phyloP scores from a whole-genome alignment of 2,329 filamentous ascomycete species.

The Diplodia corticola region DNA sequence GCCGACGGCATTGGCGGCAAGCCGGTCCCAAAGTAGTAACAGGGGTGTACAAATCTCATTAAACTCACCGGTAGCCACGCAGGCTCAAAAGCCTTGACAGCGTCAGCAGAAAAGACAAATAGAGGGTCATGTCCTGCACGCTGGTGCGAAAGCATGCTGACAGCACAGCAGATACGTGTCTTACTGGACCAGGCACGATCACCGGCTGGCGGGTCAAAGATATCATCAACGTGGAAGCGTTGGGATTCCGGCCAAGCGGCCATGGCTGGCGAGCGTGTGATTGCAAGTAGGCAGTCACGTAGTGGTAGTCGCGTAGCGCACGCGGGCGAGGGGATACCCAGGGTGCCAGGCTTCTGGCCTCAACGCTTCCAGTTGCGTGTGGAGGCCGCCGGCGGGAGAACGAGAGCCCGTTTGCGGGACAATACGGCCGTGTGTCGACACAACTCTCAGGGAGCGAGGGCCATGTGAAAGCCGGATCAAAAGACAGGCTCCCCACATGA shows the following conservation, averaged over 20 bases:
- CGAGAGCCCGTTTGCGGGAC: background rate
- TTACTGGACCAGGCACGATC: background rate
- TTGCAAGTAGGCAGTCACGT: too few relatives aligned
- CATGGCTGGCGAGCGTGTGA: background rate
- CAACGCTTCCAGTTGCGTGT: background rate
- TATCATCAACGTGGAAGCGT: background rate
- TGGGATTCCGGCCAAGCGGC: background rate
- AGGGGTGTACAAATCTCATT: constrained; percentile 2
- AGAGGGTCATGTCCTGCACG: background rate
- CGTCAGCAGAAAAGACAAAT: background rate
- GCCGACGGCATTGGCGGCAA: background rate
- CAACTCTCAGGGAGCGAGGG: background rate
- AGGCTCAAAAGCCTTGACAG: background rate
- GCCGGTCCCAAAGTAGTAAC: constrained; percentile 9
- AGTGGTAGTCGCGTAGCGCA: too few relatives aligned
- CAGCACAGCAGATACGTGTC: constrained; percentile 11
- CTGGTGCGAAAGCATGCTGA: background rate
- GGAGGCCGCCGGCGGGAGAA: background rate
- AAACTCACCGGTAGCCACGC: background rate
- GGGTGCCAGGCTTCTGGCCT: background rate
- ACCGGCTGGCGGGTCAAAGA: background rate
- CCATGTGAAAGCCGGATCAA: constrained; percentile 5
- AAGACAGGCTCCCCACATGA: constrained; percentile 10
- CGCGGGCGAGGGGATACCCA: constrained; percentile 1
- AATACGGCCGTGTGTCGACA: background rate